These are phyloP conservation scores for Colletotrichum simmondsii DNA, from an alignment of 2,329 filamentous ascomycete species.

Conservation along the genomic window DNA sequence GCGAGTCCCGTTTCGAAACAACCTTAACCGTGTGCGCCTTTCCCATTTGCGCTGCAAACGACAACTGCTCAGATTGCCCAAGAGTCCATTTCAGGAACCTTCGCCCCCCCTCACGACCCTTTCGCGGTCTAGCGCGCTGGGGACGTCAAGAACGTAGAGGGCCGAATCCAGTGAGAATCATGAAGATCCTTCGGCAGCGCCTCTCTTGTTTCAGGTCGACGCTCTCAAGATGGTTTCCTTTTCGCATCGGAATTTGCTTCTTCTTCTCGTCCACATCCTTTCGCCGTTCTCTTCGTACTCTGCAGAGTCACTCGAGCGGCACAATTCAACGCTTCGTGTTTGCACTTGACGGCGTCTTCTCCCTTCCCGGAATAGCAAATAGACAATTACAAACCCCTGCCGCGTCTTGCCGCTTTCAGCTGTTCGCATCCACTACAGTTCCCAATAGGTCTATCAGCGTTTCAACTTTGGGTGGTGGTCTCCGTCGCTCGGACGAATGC, in stretches of 20 bases:
- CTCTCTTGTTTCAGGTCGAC: constrained; percentile 30
- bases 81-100: constrained; percentile 18
- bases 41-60: constrained; percentile 8
- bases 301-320: constrained; percentile 4
- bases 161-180: constrained; percentile 2
- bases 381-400: constrained; percentile 25
- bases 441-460: constrained; percentile 23
- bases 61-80: neutral
- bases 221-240: neutral
- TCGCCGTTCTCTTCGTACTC: neutral
- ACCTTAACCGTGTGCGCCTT: constrained; percentile 28
- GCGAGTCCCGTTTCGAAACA: constrained; percentile 30
- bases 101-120: constrained; percentile 4
- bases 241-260: neutral
- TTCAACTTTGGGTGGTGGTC: constrained; percentile 19
- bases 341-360: neutral
- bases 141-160: neutral
- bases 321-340: constrained; percentile 7
- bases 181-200: constrained; percentile 20
- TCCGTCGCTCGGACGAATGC: constrained; percentile 15
- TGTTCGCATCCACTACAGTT: constrained; percentile 22
- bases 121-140: constrained; percentile 17
- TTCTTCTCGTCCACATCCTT: neutral
- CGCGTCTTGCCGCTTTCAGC: constrained; percentile 18
- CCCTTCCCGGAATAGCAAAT: constrained; percentile 27